Percentiles rank a stretch among this genome's conserved stretches.
phyloP scores from a whole-genome alignment of 176 grass and related monocot species.

The Themeda triandra region DNA sequence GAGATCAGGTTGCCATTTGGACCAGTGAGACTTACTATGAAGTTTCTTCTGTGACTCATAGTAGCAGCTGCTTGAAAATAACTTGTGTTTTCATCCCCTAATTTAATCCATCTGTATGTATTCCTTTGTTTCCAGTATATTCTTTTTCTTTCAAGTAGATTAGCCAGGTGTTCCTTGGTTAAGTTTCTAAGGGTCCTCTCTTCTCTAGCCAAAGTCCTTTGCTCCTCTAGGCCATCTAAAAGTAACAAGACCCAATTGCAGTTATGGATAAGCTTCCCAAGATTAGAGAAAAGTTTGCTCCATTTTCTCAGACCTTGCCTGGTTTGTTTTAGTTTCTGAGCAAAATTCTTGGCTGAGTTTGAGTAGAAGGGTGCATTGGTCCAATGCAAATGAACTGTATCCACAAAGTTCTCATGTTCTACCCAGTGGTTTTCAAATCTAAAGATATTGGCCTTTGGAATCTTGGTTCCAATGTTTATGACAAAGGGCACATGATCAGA shows the following conservation, averaged over 20 bases:
- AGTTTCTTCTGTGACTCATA: background rate
- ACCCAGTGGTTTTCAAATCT: no score
- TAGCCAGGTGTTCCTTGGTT: accelerated
- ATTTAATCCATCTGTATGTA: background rate
- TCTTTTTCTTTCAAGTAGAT: background rate
- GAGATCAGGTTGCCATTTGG: no score
- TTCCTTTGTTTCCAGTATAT: background rate
- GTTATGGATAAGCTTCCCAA: background rate
- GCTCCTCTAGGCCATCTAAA: background rate
- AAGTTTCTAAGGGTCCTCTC: background rate
- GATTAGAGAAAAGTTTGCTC: background rate
- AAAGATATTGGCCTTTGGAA: no score
- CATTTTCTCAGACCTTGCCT: accelerated
- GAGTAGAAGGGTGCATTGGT: no score
- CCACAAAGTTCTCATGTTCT: no score
- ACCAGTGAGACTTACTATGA: background rate
- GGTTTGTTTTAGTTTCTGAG: background rate
- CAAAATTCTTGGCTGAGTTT: no score
- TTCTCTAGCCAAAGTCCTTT: background rate
- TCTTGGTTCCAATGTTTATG: no score
- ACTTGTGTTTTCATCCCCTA: background rate
- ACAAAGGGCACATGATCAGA: no score
- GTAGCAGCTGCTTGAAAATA: background rate
- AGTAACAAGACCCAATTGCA: background rate
- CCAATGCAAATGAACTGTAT: no score